Conservation (phyloP, 1,284 basidiomycete genomes). For the Somion occarium region DNA sequence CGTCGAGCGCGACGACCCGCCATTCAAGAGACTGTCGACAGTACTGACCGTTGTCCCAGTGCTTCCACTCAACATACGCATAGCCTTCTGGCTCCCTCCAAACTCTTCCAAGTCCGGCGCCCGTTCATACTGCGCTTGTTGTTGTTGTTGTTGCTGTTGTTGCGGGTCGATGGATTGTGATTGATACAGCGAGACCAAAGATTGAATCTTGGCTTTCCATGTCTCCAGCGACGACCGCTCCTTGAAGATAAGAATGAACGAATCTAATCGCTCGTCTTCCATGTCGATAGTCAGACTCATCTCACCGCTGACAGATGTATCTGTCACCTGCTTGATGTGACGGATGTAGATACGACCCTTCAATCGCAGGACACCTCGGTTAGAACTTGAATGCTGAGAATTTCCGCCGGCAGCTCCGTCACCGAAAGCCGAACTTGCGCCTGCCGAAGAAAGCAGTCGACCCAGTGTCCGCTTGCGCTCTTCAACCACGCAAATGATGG, state of each 20-base stretch:
- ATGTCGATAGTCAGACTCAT: constrained; percentile 91
- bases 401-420: constrained; percentile 42
- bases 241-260: constrained; percentile 92
- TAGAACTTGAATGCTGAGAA: constrained; percentile 35
- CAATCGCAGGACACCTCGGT: constrained; percentile 79
- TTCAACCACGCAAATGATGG: constrained; percentile 94
- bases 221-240: constrained; percentile 84
- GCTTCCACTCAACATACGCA: constrained; percentile 73
- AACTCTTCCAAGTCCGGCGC: constrained; percentile 70
- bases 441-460: constrained; percentile 60
- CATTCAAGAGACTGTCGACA: constrained; percentile 63
- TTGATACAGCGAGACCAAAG: constrained; percentile 67
- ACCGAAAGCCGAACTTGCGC: constrained; percentile 27
- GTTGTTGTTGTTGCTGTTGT: constrained; percentile 23
- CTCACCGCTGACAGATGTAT: constrained; percentile 73
- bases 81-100: constrained; percentile 66
- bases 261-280: constrained; percentile 90
- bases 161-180: constrained; percentile 29
- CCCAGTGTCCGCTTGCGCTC: constrained; percentile 83
- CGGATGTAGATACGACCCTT: constrained; percentile 94
- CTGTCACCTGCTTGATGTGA: constrained; percentile 85
- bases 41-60: constrained; percentile 61
- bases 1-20: constrained; percentile 59
- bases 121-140: constrained; percentile 25
- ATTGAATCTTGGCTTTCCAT: constrained; percentile 80